A percentile compares a stretch with the other conserved stretches of the same genome.
phyloP scores from a whole-genome alignment of 305 asterid species.

The Stenogyne calaminthoides region DNA sequence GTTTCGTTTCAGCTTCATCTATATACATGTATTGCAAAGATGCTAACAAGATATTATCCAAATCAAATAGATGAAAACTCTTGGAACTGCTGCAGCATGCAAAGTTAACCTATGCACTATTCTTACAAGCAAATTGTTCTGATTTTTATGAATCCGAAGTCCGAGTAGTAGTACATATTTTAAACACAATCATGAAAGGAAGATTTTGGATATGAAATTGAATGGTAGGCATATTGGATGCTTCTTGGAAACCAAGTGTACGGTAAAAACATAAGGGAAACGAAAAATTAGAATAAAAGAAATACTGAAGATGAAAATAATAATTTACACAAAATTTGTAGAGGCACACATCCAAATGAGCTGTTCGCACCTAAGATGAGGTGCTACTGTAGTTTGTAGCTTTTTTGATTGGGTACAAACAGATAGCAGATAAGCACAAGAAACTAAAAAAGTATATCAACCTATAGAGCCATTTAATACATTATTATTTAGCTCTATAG shows the following conservation, averaged over 20 bases:
- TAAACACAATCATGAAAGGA: background rate
- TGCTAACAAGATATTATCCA: background rate
- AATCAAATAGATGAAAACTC: background rate
- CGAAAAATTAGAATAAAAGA: background rate
- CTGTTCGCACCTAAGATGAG: background rate
- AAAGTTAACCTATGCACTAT: background rate
- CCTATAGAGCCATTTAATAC: constrained; percentile 17
- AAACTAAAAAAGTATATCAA: constrained; percentile 8
- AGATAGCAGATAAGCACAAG: constrained; percentile 7
- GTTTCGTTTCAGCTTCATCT: background rate
- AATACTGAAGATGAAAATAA: background rate
- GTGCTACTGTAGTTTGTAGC: background rate
- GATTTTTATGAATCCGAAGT: background rate
- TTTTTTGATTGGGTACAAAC: constrained; percentile 24
- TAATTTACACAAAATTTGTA: background rate
- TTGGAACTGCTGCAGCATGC: background rate
- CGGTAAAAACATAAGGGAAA: background rate
- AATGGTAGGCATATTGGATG: background rate
- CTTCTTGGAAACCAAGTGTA: background rate
- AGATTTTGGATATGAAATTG: background rate
- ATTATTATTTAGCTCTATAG: constrained; percentile 14
- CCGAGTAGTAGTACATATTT: background rate
- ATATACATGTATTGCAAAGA: background rate
- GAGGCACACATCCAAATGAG: constrained; percentile 20
- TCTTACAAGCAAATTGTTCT: background rate